These are phyloP conservation scores for Aspergillus fumigatus DNA, from an alignment of 2,329 filamentous ascomycete species.

Conservation along the genomic window DNA sequence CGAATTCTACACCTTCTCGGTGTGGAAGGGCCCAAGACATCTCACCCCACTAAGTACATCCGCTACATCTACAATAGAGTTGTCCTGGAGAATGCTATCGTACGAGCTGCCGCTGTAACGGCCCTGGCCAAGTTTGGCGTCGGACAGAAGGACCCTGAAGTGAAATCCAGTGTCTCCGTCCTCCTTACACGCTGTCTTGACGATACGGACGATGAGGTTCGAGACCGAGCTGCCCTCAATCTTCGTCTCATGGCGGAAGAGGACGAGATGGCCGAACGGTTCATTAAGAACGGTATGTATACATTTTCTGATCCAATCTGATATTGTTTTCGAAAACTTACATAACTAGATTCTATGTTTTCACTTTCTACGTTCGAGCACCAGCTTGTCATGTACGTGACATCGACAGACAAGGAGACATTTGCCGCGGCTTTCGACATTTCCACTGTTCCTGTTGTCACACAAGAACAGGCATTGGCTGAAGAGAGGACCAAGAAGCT, in stretches of 20 bases:
- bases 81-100: conserved; percentile 93
- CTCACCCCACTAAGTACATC: conserved; percentile 96
- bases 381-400: conserved; percentile 96
- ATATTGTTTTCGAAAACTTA: conserved; percentile 18
- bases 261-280: conserved; percentile 76
- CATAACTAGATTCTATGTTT: conserved; percentile 75
- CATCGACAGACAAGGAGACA: conserved; percentile 78
- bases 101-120: conserved; percentile 90
- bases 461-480: conserved; percentile 89
- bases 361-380: conserved; percentile 93
- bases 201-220: conserved; percentile 95
- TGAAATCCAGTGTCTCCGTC: conserved; percentile 92
- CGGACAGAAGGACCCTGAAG: conserved; percentile 90
- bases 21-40: conserved; percentile 89
- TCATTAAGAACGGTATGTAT: conserved; percentile 81
- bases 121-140: conserved; percentile 96
- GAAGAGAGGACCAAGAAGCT: conserved; percentile 98
- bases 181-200: conserved; percentile 90
- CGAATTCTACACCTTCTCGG: conserved; percentile 92
- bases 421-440: conserved; percentile 88
- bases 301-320: not conserved
- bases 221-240: conserved; percentile 90
- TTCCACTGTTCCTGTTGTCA: conserved; percentile 84
- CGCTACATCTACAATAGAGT: conserved; percentile 99
- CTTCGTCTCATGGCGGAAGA: conserved; percentile 88